Percentiles rank a stretch among this genome's conserved stretches.
Evolutionary conservation across 768 basidiomycete genomes (phyloP).

Genomic region (Auricularia auricula-judae): DNA sequence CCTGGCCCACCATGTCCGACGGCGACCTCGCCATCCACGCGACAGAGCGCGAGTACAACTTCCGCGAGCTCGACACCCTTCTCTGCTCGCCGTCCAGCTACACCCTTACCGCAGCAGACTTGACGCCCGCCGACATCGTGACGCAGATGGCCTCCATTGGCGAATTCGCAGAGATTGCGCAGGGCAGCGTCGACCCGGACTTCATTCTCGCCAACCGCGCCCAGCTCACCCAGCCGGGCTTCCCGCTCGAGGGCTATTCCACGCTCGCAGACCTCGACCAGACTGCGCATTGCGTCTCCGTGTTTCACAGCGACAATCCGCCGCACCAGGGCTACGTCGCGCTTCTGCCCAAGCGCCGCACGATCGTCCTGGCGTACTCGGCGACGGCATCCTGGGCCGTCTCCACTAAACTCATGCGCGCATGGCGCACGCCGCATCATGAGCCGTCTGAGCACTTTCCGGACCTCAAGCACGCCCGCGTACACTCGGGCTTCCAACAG

Average conservation of each 20-base stretch:
- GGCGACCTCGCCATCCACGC: neutral
- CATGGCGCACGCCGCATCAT: constrained; percentile 28
- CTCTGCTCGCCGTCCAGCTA: constrained; percentile 21
- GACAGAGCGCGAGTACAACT: neutral
- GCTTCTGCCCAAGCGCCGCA: constrained; percentile 31
- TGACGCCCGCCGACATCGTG: constrained; percentile 26
- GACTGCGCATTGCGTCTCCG: constrained; percentile 24
- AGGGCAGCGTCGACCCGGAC: constrained; percentile 31
- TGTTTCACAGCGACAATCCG: constrained; percentile 32
- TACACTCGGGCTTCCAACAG: constrained; percentile 47
- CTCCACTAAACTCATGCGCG: constrained; percentile 36
- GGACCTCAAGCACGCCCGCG: constrained; percentile 8
- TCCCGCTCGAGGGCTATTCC: constrained; percentile 40
- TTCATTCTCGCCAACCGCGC: constrained; percentile 32
- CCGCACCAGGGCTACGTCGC: constrained; percentile 36
- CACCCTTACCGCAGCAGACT: constrained; percentile 29
- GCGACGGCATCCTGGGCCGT: constrained; percentile 36
- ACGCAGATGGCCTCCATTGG: constrained; percentile 35
- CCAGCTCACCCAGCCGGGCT: constrained; percentile 28
- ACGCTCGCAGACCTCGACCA: constrained; percentile 16
- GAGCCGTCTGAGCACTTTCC: neutral
- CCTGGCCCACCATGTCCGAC: too few relatives aligned
- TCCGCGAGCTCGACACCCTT: neutral
- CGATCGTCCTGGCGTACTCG: constrained; percentile 41
- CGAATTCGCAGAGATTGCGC: constrained; percentile 45